These are phyloP conservation scores for Moricandia moricandioides DNA, from an alignment of 345 rosid genomes.

Conservation along the genomic window DNA sequence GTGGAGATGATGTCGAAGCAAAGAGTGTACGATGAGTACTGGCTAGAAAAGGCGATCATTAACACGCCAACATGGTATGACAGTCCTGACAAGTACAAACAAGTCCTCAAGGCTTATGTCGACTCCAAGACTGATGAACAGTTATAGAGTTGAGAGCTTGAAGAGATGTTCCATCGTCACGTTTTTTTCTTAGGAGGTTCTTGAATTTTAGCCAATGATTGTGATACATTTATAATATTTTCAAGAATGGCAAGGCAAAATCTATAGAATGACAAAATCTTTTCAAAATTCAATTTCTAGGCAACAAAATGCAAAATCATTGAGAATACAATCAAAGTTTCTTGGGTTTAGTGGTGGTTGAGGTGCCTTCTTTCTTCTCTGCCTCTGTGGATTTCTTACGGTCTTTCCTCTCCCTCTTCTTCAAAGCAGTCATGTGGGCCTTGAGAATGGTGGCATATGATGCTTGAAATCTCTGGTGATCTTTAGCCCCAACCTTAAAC, in stretches of 20 bases:
- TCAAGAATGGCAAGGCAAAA: slow-evolving; percentile 2
- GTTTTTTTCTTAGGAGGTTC: background rate
- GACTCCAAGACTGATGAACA: slow-evolving; percentile 21
- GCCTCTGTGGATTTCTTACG: slow-evolving; percentile 68
- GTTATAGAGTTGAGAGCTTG: background rate
- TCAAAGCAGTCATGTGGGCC: slow-evolving; percentile 85
- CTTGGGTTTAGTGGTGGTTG: slow-evolving; percentile 32
- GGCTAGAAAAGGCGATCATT: slow-evolving; percentile 65
- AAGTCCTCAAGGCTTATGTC: slow-evolving; percentile 26
- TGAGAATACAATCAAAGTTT: slow-evolving; percentile 23
- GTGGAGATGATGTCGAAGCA: slow-evolving; percentile 33
- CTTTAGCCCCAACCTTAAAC: slow-evolving; percentile 77
- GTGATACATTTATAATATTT: background rate
- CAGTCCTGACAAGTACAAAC: slow-evolving; percentile 57
- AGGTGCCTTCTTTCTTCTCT: slow-evolving; percentile 47
- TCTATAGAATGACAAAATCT: background rate
- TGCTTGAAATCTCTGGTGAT: slow-evolving; percentile 91
- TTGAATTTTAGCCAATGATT: background rate
- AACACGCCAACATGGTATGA: slow-evolving; percentile 70
- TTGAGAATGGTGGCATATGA: slow-evolving; percentile 90
- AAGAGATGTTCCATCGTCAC: background rate
- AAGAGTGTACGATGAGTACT: slow-evolving; percentile 43
- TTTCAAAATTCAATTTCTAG: slow-evolving; percentile 2
- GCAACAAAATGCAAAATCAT: slow-evolving; percentile 2
- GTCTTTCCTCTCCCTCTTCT: slow-evolving; percentile 94